Percentiles rank a stretch among this genome's conserved stretches.
Conservation (phyloP, 371 early-diverging fungal genomes). For the Mucor velutinosus region DNA sequence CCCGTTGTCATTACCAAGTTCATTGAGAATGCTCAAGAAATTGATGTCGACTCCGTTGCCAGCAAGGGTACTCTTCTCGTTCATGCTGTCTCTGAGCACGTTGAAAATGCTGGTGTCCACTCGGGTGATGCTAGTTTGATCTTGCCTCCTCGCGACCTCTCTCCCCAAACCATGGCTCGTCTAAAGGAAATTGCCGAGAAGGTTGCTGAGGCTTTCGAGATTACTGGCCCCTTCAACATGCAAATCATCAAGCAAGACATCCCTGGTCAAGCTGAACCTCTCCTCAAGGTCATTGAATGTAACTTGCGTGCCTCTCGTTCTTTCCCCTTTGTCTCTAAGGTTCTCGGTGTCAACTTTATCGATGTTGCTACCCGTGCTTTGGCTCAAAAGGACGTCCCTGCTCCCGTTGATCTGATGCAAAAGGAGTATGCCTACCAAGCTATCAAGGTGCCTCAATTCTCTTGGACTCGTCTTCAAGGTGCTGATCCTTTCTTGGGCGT, state of each 20-base stretch:
- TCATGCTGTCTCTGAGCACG: constrained; percentile 92
- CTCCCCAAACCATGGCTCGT: constrained; percentile 61
- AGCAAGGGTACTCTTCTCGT: constrained; percentile 77
- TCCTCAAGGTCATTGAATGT: constrained; percentile 95
- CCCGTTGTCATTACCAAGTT: constrained; percentile 95
- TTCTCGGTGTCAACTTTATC: constrained; percentile 86
- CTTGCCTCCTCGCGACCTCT: constrained; percentile 81
- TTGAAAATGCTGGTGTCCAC: constrained; percentile 96
- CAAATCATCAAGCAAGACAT: constrained; percentile 78
- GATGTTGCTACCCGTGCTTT: constrained; percentile 87
- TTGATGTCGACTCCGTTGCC: constrained; percentile 94
- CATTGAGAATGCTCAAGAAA: constrained; percentile 90
- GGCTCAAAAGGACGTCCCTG: constrained; percentile 59
- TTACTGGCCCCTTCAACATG: constrained; percentile 97
- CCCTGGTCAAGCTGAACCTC: constrained; percentile 24
- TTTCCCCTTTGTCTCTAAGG: constrained; percentile 96
- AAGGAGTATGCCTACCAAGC: constrained; percentile 71
- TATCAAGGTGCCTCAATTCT: constrained; percentile 94
- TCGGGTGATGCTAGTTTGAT: constrained; percentile 96
- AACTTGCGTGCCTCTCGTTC: constrained; percentile 95
- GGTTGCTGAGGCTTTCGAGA: constrained; percentile 85
- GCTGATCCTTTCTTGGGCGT: constrained; percentile 96
- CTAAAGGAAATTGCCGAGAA: constrained; percentile 80
- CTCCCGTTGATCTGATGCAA: constrained; percentile 71
- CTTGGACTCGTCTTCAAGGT: constrained; percentile 90